Evolutionary conservation across 768 basidiomycete genomes (phyloP).

Genomic region (Candolleomyces aberdarensis): DNA sequence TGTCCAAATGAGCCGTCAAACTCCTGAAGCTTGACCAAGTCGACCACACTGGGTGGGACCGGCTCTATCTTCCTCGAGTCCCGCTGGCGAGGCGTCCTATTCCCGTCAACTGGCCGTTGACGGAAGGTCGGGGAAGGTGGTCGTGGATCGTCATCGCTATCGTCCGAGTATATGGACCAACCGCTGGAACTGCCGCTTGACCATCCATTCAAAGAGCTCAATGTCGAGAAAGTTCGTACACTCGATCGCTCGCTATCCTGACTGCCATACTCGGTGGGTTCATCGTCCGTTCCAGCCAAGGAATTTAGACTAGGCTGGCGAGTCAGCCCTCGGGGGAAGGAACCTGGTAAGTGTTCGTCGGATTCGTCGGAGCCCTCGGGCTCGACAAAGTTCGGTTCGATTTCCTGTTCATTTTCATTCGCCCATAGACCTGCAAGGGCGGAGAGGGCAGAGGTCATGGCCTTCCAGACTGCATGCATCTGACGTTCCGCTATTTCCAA

Average conservation of each 20-base stretch:
- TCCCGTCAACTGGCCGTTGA: constrained; percentile 9
- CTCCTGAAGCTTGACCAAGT: constrained; percentile 37
- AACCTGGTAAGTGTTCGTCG: not conserved
- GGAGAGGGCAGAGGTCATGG: not conserved
- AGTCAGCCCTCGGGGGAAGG: not conserved
- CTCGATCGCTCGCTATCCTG: constrained; percentile 13
- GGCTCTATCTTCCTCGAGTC: not conserved
- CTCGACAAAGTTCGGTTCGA: not conserved
- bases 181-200: constrained; percentile 28
- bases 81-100: not conserved
- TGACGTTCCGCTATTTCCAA: not conserved
- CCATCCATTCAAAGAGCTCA: constrained; percentile 45
- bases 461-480: not conserved
- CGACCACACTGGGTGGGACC: constrained; percentile 25
- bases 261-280: not conserved
- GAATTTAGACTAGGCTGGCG: not conserved
- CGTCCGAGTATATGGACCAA: constrained; percentile 22
- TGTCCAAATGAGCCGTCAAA: constrained; percentile 49
- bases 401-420: constrained; percentile 12
- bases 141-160: constrained; percentile 2
- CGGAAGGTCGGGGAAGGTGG: not conserved
- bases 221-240: constrained; percentile 36
- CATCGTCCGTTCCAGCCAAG: constrained; percentile 23
- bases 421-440: not conserved
- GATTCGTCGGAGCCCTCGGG: not conserved